Conservation (phyloP, 306 rosid genomes). For the Prunus padus region DNA sequence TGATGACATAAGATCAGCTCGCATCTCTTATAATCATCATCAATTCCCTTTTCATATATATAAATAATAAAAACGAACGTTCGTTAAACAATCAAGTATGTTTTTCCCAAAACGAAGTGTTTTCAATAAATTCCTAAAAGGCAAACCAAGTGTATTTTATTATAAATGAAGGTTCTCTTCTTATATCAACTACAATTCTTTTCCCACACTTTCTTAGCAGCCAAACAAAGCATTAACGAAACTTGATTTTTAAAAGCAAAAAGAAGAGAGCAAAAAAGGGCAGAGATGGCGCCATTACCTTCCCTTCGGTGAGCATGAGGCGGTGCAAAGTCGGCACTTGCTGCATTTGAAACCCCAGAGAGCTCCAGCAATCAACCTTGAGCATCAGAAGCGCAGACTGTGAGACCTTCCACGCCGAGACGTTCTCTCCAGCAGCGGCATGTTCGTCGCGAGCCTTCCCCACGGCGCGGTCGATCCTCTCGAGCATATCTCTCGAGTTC, state of each 20-base stretch:
- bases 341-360: slow-evolving; percentile 70
- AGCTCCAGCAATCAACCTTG: slow-evolving; percentile 57
- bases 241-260: neutral
- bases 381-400: slow-evolving; percentile 55
- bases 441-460: slow-evolving; percentile 44
- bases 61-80: neutral
- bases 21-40: neutral
- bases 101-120: neutral
- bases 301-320: slow-evolving; percentile 59
- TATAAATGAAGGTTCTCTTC: neutral
- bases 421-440: slow-evolving; percentile 45
- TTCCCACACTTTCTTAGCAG: slow-evolving; percentile 9
- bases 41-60: neutral
- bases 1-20: neutral
- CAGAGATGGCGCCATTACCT: slow-evolving; percentile 42
- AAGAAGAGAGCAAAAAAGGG: neutral
- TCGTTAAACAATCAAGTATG: neutral
- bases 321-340: slow-evolving; percentile 62
- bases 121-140: neutral
- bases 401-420: slow-evolving; percentile 71
- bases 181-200: neutral
- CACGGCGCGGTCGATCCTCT: slow-evolving; percentile 42
- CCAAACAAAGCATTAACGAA: neutral
- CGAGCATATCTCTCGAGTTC: slow-evolving; percentile 23
- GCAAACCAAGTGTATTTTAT: neutral